phyloP scores from a whole-genome alignment of 1,284 basidiomycete genomes.

The Athelia sp. region DNA sequence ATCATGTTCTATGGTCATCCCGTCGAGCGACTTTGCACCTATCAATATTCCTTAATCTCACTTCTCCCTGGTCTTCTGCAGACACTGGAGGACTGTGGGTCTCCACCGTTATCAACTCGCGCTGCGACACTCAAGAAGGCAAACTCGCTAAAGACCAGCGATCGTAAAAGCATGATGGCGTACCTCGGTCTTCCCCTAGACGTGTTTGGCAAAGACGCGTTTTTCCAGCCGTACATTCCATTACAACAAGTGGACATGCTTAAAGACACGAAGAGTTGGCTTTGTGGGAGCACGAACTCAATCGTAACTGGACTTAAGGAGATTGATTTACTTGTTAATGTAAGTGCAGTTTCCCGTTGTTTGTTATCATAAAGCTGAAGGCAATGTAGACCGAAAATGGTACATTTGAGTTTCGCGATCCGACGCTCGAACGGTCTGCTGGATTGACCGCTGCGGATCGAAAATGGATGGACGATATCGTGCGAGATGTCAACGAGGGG shows the following conservation, averaged over 20 bases:
- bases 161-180: conserved; percentile 85
- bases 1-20: conserved; percentile 98
- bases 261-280: conserved; percentile 75
- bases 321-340: conserved; percentile 89
- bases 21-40: conserved; percentile 94
- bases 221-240: conserved; percentile 98
- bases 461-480: conserved; percentile 88
- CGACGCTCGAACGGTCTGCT: conserved; percentile 72
- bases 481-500: conserved; percentile 77
- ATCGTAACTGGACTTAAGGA: conserved; percentile 94
- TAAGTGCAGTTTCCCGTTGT: conserved; percentile 28
- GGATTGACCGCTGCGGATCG: conserved; percentile 88
- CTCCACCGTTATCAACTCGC: conserved; percentile 75
- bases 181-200: conserved; percentile 91
- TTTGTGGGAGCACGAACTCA: conserved; percentile 92
- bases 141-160: conserved; percentile 83
- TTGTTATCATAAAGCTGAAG: background rate
- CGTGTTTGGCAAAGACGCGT: conserved; percentile 84
- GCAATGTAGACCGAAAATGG: conserved; percentile 72
- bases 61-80: conserved; percentile 84
- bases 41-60: conserved; percentile 92
- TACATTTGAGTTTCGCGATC: conserved; percentile 80
- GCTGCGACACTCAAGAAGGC: conserved; percentile 66
- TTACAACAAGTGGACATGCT: conserved; percentile 93
- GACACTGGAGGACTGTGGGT: conserved; percentile 88